Evolutionary conservation across 176 grass and related monocot species (phyloP), one percentile per base, ranked within the genome.

Genomic region (Oryza rufipogon): DNA sequence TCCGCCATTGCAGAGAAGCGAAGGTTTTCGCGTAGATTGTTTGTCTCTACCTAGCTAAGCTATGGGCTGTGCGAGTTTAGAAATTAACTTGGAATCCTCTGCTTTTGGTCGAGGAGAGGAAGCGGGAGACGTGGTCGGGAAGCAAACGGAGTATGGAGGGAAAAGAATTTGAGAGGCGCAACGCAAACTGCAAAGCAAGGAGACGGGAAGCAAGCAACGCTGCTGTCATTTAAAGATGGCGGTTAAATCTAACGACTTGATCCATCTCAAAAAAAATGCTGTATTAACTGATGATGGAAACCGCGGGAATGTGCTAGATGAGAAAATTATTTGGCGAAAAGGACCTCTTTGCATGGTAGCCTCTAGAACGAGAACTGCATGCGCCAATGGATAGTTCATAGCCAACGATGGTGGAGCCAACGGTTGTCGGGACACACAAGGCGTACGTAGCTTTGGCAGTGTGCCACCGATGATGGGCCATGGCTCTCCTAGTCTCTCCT

Each of bases 151-250:
- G 14, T 32, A 51, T 6, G 65, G 85, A 80, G 52, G 88, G n/a
- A 87, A 77, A 88, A 71, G 92, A 87, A 94, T 89, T 94, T 73
- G 39, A 82, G 81, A 39, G 33, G 7, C 45, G 52, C 73, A 14
- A 44, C 45, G 52, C 73, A 73, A 23, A 51, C 77, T n/a, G 73
- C 82, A 26, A 80, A 79, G 49, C 32, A 30, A 65, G 76, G 64
- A 11, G 39, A 66, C 39, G 49, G 12, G 86, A 6, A 38, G 63
- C 5, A 8, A 73, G 63, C 5, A 8, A 73, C 7, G 58, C 75
- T 46, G 44, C 75, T 73, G 46, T 68, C 36, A 23, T 80, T 74
- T 84, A 80, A 75, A 91, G 20, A 63, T 38, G 5, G 74, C 66
- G 0, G 66, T 82, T 75, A 67, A 67, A 75, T 75, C 36, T 72